phyloP scores from a whole-genome alignment of 495 filamentous ascomycete genomes.

The Penicillium waksmanii region DNA sequence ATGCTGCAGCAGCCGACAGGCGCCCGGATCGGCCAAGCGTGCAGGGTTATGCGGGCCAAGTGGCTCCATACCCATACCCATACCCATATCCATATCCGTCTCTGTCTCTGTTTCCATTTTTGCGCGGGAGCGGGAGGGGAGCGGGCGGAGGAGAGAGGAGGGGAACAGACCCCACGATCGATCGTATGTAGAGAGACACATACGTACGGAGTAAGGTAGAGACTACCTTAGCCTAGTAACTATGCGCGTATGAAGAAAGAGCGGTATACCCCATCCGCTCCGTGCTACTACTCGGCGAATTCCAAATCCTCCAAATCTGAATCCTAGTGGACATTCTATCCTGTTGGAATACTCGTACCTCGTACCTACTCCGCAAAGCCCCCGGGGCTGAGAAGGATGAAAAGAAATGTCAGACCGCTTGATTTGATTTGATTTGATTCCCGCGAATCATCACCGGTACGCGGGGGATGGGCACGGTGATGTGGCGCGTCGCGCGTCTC shows the following conservation, averaged over 20 bases:
- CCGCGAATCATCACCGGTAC: neutral
- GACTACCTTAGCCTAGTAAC: too few relatives aligned
- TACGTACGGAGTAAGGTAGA: too few relatives aligned
- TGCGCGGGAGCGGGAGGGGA: neutral
- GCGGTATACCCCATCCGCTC: neutral
- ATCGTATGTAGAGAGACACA: neutral
- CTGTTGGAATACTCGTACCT: too few relatives aligned
- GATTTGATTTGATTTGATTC: neutral
- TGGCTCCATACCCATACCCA: neutral
- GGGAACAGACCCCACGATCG: neutral
- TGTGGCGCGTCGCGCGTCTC: conserved; percentile 20
- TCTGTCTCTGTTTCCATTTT: neutral
- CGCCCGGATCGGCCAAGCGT: neutral
- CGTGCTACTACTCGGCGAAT: neutral
- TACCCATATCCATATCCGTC: neutral
- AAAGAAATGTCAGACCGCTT: conserved; percentile 13
- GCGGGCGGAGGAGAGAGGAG: neutral
- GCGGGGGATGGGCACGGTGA: neutral
- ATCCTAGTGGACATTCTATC: too few relatives aligned
- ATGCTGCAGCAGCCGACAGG: neutral
- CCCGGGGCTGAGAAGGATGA: neutral
- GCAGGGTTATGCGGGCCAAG: neutral
- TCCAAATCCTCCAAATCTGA: neutral
- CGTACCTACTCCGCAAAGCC: too few relatives aligned
- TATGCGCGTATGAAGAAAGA: neutral